Evolutionary conservation across 805 yeast genomes (phyloP).

Genomic region (Teunomyces lycoperdinae): DNA sequence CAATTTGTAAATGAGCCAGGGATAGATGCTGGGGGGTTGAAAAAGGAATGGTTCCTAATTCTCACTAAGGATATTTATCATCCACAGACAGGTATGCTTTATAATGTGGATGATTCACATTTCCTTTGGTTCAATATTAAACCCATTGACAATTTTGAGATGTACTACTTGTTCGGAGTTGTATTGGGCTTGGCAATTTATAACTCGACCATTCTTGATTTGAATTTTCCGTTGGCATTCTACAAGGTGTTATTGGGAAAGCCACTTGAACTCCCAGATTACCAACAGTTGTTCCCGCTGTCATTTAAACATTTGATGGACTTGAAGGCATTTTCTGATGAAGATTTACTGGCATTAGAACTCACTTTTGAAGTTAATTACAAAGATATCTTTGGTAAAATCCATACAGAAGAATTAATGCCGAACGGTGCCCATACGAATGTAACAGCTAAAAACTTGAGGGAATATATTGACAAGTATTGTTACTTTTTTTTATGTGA

Average conservation of each 20-base stretch:
- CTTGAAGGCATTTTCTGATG: constrained; percentile 22
- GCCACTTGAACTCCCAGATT: constrained; percentile 61
- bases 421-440: constrained; percentile 51
- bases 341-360: constrained; percentile 44
- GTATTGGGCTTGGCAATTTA: constrained; percentile 87
- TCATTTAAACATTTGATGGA: constrained; percentile 42
- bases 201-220: constrained; percentile 82
- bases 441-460: constrained; percentile 61
- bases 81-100: constrained; percentile 65
- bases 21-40: constrained; percentile 91
- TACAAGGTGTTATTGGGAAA: constrained; percentile 69
- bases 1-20: constrained; percentile 90
- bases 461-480: constrained; percentile 61
- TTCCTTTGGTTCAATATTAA: constrained; percentile 70
- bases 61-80: constrained; percentile 68
- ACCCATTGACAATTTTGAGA: constrained; percentile 44
- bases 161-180: constrained; percentile 78
- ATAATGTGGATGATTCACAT: constrained; percentile 64
- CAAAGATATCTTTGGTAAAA: constrained; percentile 45
- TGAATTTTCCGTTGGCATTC: constrained; percentile 70
- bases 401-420: constrained; percentile 49
- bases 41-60: constrained; percentile 89
- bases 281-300: constrained; percentile 64
- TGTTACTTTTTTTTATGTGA: constrained; percentile 57
- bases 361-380: constrained; percentile 61